Evolutionary conservation across 257 asterid genomes (phyloP).

Genomic region (Solanum habrochaites): DNA sequence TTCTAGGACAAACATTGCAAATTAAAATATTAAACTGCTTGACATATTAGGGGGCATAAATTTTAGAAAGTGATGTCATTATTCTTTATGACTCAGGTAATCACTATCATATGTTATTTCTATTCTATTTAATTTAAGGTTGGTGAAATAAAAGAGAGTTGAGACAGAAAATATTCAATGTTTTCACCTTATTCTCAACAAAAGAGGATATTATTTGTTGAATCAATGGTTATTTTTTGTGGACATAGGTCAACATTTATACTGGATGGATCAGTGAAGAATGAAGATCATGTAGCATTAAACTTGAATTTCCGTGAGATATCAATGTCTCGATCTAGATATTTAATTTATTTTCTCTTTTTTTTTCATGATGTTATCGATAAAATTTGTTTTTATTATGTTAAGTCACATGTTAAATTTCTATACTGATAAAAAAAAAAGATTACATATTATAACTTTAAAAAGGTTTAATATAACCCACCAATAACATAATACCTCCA

Average conservation of each 20-base stretch:
- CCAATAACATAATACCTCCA: background rate
- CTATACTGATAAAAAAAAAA: background rate
- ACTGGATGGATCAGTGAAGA: background rate
- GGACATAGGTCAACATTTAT: background rate
- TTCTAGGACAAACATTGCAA: background rate
- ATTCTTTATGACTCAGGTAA: background rate
- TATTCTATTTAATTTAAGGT: background rate
- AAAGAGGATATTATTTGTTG: background rate
- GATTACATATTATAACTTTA: background rate
- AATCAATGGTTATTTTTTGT: background rate
- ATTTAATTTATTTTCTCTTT: background rate
- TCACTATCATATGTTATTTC: background rate
- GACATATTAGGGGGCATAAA: background rate
- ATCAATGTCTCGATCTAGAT: background rate
- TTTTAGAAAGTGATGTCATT: background rate
- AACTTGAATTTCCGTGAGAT: background rate
- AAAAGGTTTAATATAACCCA: background rate
- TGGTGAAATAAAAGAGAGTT: background rate
- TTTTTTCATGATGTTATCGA: rapidly evolving
- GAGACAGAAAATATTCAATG: background rate
- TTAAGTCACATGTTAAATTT: background rate
- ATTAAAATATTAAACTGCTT: background rate
- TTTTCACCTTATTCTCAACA: background rate
- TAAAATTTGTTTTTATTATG: background rate
- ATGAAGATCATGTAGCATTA: background rate